Evolutionary conservation across 352 stramenopile genomes (phyloP).

Genomic region (Chrysophaeum taylorii): DNA sequence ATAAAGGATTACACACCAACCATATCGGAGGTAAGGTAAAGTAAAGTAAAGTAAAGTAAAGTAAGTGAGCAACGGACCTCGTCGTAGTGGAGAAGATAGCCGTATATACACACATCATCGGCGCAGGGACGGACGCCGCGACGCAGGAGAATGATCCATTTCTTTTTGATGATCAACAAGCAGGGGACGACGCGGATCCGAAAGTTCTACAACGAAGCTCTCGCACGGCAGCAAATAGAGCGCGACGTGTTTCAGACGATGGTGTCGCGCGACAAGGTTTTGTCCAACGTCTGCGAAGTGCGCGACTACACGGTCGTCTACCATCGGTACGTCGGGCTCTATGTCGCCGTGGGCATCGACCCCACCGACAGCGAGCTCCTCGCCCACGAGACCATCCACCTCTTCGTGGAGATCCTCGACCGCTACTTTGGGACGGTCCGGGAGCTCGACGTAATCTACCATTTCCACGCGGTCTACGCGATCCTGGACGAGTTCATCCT

Average conservation of each 20-base stretch:
- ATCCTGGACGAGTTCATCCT: conserved; percentile 89
- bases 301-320: neutral
- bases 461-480: conserved; percentile 87
- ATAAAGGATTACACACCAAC: no score
- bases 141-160: conserved; percentile 31
- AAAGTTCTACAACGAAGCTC: conserved; percentile 78
- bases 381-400: conserved; percentile 68
- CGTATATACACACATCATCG: no score
- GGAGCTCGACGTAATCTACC: conserved; percentile 71
- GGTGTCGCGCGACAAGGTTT: neutral
- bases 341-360: conserved; percentile 38
- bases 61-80: no score
- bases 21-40: no score
- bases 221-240: neutral
- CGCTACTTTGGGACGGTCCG: conserved; percentile 75
- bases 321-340: conserved; percentile 1
- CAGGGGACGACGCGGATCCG: conserved; percentile 96
- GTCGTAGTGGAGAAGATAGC: no score
- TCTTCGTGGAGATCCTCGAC: conserved; percentile 70
- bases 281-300: neutral
- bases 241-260: neutral
- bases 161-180: conserved; percentile 96
- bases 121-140: neutral
- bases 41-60: no score
- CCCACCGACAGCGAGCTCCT: conserved; percentile 59